Conservation (phyloP, 2,329 filamentous ascomycete genomes). For the Aureobasidium lini region DNA sequence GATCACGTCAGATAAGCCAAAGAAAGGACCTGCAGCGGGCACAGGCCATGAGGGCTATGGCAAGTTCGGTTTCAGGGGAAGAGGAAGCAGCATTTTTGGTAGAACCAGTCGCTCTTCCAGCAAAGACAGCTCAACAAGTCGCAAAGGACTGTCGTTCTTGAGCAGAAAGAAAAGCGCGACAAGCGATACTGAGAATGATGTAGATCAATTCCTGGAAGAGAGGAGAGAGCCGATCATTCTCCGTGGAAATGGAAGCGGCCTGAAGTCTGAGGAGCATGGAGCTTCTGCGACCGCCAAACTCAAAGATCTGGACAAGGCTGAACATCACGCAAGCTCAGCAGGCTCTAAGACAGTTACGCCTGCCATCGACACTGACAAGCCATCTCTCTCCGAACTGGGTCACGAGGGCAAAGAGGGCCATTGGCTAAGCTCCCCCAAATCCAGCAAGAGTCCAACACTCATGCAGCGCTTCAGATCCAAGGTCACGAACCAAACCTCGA, state of each 20-base stretch:
- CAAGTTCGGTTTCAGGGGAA: constrained; percentile 55
- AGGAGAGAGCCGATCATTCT: constrained; percentile 38
- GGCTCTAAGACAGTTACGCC: background rate
- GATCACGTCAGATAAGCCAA: constrained; percentile 41
- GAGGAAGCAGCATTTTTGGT: constrained; percentile 55
- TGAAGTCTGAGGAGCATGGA: constrained; percentile 24
- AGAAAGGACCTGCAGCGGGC: constrained; percentile 81
- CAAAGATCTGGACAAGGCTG: background rate
- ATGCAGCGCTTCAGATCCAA: background rate
- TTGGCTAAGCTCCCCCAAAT: constrained; percentile 24
- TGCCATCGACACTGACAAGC: background rate
- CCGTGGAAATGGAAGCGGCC: constrained; percentile 30
- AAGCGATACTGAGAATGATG: constrained; percentile 38
- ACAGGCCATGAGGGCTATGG: constrained; percentile 89
- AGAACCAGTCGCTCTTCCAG: constrained; percentile 41
- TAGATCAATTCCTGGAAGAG: constrained; percentile 34
- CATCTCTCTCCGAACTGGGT: constrained; percentile 17
- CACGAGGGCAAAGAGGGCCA: constrained; percentile 31
- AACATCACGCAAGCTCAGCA: background rate
- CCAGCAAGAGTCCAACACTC: background rate
- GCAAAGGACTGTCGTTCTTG: constrained; percentile 28
- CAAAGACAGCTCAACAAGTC: constrained; percentile 33
- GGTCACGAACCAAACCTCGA: background rate
- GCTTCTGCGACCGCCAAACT: background rate
- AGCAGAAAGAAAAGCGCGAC: constrained; percentile 37